Conservation (phyloP, 2,329 filamentous ascomycete genomes). For the Nigrospora osmanthi region DNA sequence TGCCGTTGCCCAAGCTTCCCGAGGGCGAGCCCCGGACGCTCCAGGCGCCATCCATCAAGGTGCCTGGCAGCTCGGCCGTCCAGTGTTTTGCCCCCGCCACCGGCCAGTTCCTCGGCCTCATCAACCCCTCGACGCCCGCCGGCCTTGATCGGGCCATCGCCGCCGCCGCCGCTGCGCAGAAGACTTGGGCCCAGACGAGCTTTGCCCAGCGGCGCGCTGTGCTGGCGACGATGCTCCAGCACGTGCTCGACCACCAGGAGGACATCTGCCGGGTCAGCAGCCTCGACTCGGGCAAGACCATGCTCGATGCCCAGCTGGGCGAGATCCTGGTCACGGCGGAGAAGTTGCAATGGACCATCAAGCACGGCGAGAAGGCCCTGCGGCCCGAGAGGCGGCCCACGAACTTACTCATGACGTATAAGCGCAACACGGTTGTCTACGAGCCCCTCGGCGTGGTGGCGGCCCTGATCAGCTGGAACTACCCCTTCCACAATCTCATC, state of each 20-base stretch:
- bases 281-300: slow-evolving; percentile 91
- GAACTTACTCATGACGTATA: slow-evolving; percentile 91
- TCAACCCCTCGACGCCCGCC: slow-evolving; percentile 68
- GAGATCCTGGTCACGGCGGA: slow-evolving; percentile 92
- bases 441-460: slow-evolving; percentile 90
- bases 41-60: slow-evolving; percentile 53
- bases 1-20: slow-evolving; percentile 55
- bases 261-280: slow-evolving; percentile 79
- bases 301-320: slow-evolving; percentile 86
- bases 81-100: slow-evolving; percentile 89
- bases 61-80: slow-evolving; percentile 58
- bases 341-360: slow-evolving; percentile 90
- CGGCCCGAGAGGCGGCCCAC: slow-evolving; percentile 67
- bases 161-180: slow-evolving; percentile 67
- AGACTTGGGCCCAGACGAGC: slow-evolving; percentile 67
- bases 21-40: slow-evolving; percentile 46
- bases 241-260: slow-evolving; percentile 83
- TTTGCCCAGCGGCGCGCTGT: slow-evolving; percentile 74
- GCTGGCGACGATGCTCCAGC: slow-evolving; percentile 70
- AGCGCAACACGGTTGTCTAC: slow-evolving; percentile 82
- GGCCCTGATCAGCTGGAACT: slow-evolving; percentile 95
- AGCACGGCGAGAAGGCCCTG: slow-evolving; percentile 80
- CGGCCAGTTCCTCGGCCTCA: slow-evolving; percentile 69
- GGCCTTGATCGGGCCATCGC: slow-evolving; percentile 74
- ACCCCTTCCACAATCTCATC: slow-evolving; percentile 90